Evolutionary conservation across 2,329 filamentous ascomycete species (phyloP), one percentile per base, ranked within the genome.

Genomic region (Epichloe aotearoae): DNA sequence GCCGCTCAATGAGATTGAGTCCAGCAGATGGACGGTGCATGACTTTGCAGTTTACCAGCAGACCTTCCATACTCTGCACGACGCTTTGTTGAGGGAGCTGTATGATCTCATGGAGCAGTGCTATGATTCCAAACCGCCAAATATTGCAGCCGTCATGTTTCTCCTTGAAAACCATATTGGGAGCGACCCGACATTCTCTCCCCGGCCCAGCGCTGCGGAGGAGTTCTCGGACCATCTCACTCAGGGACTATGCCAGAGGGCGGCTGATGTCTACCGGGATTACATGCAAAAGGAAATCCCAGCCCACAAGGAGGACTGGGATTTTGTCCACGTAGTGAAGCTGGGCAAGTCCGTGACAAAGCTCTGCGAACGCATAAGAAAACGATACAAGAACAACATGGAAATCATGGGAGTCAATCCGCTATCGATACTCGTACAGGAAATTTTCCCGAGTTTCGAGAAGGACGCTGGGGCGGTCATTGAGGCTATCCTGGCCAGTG

Each of bases 291-390:
- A 83, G 54, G 79, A 90, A 60, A 83, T 98, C 1, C 89, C 90
- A 1, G 77, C 85, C 36, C 79, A 84, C 50, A 83, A 88, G 58
- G 82, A 89, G 56, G 77, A 87, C 47, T 96, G 93, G 90, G 82
- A 96, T 58, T 91, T 95, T 64, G 85, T 79, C 55, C 88, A 97
- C 65, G 84, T 97, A 51, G 88, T 96, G 53, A 81, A 90, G 61
- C 78, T 98, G 23, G 89, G 90, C 15, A 88, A 93, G 63, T 81
- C 82, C 1, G 88, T 97, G 5, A 83, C 88, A 46, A 89, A 87
- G 57, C 74, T 96, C 34, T 88, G 86, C 55, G 84, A 95, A 60
- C 87, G 84, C 63, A 94, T 96, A 48, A 84, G 89, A 65, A 97
- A 97, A 69, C 82, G 91, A 46, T 98, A 95, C 67, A 82, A 82